Percentiles rank a stretch among this genome's conserved stretches.
Conservation (phyloP, 1,284 basidiomycete species). For the Cerrena zonata region DNA sequence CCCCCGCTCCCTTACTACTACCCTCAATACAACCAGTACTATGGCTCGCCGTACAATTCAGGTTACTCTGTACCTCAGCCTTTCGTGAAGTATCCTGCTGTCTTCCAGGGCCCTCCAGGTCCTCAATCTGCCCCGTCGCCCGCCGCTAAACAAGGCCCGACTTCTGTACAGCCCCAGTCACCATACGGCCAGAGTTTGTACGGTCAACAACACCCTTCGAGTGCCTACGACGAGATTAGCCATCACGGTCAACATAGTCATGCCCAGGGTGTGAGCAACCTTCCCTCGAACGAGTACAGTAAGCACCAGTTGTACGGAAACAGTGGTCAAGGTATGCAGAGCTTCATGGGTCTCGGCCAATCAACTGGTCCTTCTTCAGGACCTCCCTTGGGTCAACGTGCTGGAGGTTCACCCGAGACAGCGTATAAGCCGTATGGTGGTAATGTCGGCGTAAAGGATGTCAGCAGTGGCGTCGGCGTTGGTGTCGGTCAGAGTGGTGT, state of each 20-base stretch:
- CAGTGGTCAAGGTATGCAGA: conserved; percentile 53
- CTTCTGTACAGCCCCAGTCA: conserved; percentile 51
- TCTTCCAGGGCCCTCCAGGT: conserved; percentile 65
- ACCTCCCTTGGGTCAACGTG: conserved; percentile 41
- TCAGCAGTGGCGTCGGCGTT: conserved; percentile 41
- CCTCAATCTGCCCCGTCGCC: conserved; percentile 59
- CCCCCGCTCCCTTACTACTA: conserved; percentile 62
- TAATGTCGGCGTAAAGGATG: conserved; percentile 51
- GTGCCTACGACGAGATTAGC: conserved; percentile 62
- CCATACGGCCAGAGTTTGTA: conserved; percentile 61
- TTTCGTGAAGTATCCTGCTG: conserved; percentile 68
- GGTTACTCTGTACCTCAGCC: conserved; percentile 64
- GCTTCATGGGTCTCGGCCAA: conserved; percentile 64
- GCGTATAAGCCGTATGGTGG: conserved; percentile 68
- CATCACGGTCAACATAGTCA: conserved; percentile 51
- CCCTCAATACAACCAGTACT: conserved; percentile 70
- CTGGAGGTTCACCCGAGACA: conserved; percentile 58
- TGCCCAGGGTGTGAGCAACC: conserved; percentile 45
- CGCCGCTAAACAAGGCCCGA: conserved; percentile 54
- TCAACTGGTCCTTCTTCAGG: conserved; percentile 39
- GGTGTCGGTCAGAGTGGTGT: conserved; percentile 36
- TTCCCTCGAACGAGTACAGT: conserved; percentile 54
- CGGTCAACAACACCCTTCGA: conserved; percentile 49
- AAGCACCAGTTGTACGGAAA: conserved; percentile 58
- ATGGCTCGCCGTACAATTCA: conserved; percentile 64